Conservation (phyloP, 495 filamentous ascomycete species). For the Podospora appendiculata region DNA sequence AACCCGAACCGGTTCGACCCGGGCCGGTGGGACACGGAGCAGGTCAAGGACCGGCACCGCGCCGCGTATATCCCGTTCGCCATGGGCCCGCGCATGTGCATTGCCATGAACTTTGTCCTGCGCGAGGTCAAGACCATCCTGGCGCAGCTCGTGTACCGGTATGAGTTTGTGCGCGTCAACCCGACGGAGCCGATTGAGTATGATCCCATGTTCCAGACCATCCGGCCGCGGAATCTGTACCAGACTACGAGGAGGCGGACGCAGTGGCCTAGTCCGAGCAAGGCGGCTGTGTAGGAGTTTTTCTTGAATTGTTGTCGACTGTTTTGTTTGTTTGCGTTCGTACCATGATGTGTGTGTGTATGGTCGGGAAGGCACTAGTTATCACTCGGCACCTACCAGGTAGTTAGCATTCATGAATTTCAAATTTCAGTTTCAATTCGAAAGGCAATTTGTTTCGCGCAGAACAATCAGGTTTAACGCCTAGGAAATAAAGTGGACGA, state of each 20-base stretch:
- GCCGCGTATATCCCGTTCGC: conserved; percentile 46
- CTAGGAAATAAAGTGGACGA: too few relatives aligned
- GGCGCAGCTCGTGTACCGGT: conserved; percentile 45
- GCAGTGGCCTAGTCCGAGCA: not conserved
- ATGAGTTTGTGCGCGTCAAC: conserved; percentile 8
- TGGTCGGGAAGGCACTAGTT: too few relatives aligned
- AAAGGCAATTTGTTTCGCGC: too few relatives aligned
- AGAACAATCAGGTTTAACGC: too few relatives aligned
- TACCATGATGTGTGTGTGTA: too few relatives aligned
- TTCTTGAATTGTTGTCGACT: too few relatives aligned
- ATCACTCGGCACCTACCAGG: too few relatives aligned
- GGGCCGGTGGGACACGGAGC: conserved; percentile 45
- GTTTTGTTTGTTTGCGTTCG: too few relatives aligned
- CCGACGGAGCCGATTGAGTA: not conserved
- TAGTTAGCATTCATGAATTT: too few relatives aligned
- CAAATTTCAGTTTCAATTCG: too few relatives aligned
- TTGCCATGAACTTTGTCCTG: conserved; percentile 52
- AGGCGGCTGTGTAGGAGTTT: too few relatives aligned
- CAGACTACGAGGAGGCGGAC: not conserved
- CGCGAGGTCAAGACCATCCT: conserved; percentile 46
- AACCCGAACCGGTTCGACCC: conserved; percentile 46
- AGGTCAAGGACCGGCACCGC: conserved; percentile 36
- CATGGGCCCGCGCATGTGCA: conserved; percentile 41
- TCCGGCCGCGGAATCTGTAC: not conserved
- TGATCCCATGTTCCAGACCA: not conserved